Evolutionary conservation across 805 yeast species (phyloP), one percentile per base, ranked within the genome.

Genomic region (Barnettozyma sp.): DNA sequence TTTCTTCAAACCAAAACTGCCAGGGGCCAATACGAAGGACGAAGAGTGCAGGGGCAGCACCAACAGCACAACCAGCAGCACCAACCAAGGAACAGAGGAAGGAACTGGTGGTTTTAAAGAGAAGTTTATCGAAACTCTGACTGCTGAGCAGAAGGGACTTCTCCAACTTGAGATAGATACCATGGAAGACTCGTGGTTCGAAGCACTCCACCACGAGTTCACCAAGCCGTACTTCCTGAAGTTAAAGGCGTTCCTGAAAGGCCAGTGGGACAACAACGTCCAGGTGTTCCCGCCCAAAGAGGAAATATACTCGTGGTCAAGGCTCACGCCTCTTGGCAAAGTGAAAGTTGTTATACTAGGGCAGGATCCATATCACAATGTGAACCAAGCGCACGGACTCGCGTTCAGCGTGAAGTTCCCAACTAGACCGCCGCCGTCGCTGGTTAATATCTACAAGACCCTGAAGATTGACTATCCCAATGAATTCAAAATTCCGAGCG

Each of bases 301-400:
- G 11, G 82, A 83, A 41, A 74, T 92, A 15, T 92, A 92, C 55
- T 84, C 97, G 0, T 92, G 97, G 97, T 78, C 94, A 2, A 71
- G 86, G 22, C 66, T 78, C 13, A 86, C 97, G 0, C 95, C 95
- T 0, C 63, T 90, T 15, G 63, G 74, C 4, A 56, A 71, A 4
- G 82, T 87, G 14, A 78, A 76, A 50, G 92, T 90, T 19, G 70
- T 92, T 2, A 71, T 92, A 10, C 63, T 92, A 30, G 98, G 98
- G 1, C 98, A 92, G 57, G 98, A 92, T 56, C 98, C 98, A 1
- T 92, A 92, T 56, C 98, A 92, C 58, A 86, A 87, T 56, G 59
- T 60, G 48, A 82, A 83, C 55, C 98, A 92, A 58, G 98, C 98
- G 0, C 98, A 92, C 53, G 98, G 98, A 0, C 63, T 92, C 20